Evolutionary conservation across 2,329 filamentous ascomycete genomes (phyloP).

Genomic region (Shiraia sp.): DNA sequence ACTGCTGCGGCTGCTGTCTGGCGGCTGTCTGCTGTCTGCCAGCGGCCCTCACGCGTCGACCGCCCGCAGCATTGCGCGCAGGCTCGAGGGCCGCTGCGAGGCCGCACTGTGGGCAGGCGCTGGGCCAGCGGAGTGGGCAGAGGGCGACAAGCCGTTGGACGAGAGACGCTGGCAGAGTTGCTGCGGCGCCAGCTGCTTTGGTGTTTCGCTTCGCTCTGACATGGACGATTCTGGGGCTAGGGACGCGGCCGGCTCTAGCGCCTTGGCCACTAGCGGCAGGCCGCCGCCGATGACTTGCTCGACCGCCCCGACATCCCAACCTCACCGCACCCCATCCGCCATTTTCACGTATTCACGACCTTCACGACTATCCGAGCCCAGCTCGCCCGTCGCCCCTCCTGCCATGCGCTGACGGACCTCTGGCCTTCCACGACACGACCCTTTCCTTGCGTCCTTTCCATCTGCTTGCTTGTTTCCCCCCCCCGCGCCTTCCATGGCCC

Average conservation of each 20-base stretch:
- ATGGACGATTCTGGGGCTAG: constrained; percentile 12
- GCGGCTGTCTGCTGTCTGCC: constrained; percentile 9
- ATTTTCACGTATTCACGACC: constrained; percentile 28
- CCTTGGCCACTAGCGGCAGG: constrained; percentile 13
- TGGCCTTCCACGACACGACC: constrained; percentile 16
- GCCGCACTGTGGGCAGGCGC: too few species aligned
- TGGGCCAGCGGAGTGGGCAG: too few species aligned
- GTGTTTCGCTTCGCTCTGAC: constrained; percentile 6
- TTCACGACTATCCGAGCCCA: constrained; percentile 14
- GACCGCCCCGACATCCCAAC: constrained; percentile 14
- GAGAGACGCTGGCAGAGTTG: constrained; percentile 5
- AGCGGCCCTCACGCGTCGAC: constrained; percentile 10
- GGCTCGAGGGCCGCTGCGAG: too few species aligned
- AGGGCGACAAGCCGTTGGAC: constrained; percentile 6
- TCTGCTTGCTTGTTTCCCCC: constrained; percentile 13
- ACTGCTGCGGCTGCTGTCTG: not conserved
- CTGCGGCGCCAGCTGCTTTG: constrained; percentile 9
- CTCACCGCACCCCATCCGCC: constrained; percentile 15
- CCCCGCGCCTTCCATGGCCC: constrained; percentile 19
- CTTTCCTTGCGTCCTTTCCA: constrained; percentile 28
- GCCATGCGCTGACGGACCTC: constrained; percentile 27
- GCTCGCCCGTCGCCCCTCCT: constrained; percentile 23
- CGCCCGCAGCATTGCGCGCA: constrained; percentile 3
- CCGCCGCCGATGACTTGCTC: constrained; percentile 15
- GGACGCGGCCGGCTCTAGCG: constrained; percentile 7